phyloP scores from a whole-genome alignment of 805 yeast species.

The Pichia manshurica region DNA sequence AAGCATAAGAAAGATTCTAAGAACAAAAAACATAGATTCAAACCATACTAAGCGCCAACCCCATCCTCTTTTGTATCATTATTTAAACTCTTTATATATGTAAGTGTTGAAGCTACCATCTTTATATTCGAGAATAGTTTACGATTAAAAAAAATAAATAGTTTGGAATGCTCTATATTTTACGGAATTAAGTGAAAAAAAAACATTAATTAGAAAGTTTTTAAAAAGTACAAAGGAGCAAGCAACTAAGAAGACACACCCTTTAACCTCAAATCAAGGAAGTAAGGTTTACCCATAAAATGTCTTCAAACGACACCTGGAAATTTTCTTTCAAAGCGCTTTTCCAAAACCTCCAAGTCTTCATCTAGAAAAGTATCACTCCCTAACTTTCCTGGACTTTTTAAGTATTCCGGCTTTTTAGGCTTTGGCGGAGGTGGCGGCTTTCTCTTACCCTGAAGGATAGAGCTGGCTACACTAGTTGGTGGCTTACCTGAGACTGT shows the following conservation, averaged over 20 bases:
- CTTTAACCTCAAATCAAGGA: too few species aligned
- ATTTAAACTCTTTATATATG: too few species aligned
- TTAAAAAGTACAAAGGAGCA: too few species aligned
- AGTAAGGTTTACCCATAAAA: too few species aligned
- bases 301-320: conserved; percentile 31
- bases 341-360: conserved; percentile 56
- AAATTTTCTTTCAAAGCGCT: conserved; percentile 49
- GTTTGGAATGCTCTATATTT: too few species aligned
- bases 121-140: too few species aligned
- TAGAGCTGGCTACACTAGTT: background rate
- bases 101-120: too few species aligned
- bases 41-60: conserved; percentile 48
- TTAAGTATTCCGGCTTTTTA: conserved; percentile 50
- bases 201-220: background rate
- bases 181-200: background rate
- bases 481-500: background rate
- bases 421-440: conserved; percentile 53
- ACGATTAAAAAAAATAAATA: too few species aligned
- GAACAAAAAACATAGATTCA: conserved; percentile 38
- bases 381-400: conserved; percentile 16
- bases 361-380: conserved; percentile 12
- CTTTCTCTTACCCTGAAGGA: conserved; percentile 8
- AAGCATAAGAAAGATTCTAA: conserved; percentile 32
- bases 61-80: too few species aligned
- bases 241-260: too few species aligned